These are phyloP conservation scores for Fusarium buxicola DNA, from an alignment of 2,329 filamentous ascomycete species.

Conservation along the genomic window DNA sequence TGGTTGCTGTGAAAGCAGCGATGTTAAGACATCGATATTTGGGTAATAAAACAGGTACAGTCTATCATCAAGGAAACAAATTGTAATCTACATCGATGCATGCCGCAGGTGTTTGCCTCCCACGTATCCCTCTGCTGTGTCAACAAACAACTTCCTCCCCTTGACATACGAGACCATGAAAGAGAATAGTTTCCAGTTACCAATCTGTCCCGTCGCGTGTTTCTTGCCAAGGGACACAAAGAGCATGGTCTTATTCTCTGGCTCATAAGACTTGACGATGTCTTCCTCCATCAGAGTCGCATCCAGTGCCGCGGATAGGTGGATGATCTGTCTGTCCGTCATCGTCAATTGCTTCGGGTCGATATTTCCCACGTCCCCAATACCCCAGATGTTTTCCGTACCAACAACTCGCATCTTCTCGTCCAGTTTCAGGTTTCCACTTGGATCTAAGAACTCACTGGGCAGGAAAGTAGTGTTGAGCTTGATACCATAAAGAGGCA, in stretches of 20 bases:
- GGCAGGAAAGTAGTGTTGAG: constrained; percentile 58
- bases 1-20: too few relatives aligned
- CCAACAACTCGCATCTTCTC: constrained; percentile 48
- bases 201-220: constrained; percentile 49
- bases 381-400: constrained; percentile 55
- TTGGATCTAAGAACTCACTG: constrained; percentile 46
- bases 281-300: constrained; percentile 34
- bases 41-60: background rate
- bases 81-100: constrained; percentile 39
- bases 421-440: constrained; percentile 51
- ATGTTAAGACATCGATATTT: background rate
- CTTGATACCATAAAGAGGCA: constrained; percentile 58
- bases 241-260: constrained; percentile 43
- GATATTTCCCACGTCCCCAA: constrained; percentile 57
- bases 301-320: constrained; percentile 49
- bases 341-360: constrained; percentile 54
- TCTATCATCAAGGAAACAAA: background rate
- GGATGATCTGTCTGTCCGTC: constrained; percentile 49
- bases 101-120: constrained; percentile 46
- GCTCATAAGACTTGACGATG: constrained; percentile 31
- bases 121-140: constrained; percentile 48
- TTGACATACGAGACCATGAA: constrained; percentile 51
- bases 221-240: constrained; percentile 47
- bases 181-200: constrained; percentile 49
- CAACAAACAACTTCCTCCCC: constrained; percentile 49